Base-by-base conservation (phyloP, 2,329 filamentous ascomycete genomes). In the Sphaerostilbella broomeana region DNA sequence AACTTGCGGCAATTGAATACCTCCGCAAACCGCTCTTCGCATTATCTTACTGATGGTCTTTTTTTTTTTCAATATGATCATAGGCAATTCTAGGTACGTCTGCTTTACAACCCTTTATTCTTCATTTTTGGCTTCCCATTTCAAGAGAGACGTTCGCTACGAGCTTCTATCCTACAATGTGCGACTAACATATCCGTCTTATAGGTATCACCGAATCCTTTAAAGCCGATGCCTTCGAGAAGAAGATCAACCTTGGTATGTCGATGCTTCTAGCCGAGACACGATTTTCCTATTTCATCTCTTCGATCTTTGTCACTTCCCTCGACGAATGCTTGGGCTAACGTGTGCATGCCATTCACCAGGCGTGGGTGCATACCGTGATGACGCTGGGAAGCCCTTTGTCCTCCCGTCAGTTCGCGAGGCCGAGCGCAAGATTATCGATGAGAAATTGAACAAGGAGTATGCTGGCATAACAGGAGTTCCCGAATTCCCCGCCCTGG, bases 401-500 rank as follows among this genome's bases (percentile, higher is more conserved):
- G 90, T 98, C 48, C 84, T 98, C 47, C 90, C 90, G 44, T 95
- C 90, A 34, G 92, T 98, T 46, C 81, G 81, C 62, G 69, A 83
- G 57, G 92, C 90, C 46, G 92, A 97, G 76, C 74, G 86, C 65
- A 86, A 87, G 72, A 77, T 95, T 48, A 74, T 95, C 47, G 70
- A 81, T 38, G 72, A 78, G 50, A 76, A 79, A 56, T 64, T 92
- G 58, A 92, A 97, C 78, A 95, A 97, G 76, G 92, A 97, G 69
- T 97, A 97, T 65, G 87, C 90, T 50, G 88, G 87, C 64, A 98
- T 98, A 69, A 97, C 92, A 33, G 92, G 92, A 73, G 78, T 97
- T 31, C 86, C 89, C 50, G 77, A 88, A 56, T 95, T 98, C 75
- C 94, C 89, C 66, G 86, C 85, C 62, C 86, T 89, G 50, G 90